phyloP scores from a whole-genome alignment of 225 moss, liverwort and hornwort species.

The Climacium dendroides region DNA sequence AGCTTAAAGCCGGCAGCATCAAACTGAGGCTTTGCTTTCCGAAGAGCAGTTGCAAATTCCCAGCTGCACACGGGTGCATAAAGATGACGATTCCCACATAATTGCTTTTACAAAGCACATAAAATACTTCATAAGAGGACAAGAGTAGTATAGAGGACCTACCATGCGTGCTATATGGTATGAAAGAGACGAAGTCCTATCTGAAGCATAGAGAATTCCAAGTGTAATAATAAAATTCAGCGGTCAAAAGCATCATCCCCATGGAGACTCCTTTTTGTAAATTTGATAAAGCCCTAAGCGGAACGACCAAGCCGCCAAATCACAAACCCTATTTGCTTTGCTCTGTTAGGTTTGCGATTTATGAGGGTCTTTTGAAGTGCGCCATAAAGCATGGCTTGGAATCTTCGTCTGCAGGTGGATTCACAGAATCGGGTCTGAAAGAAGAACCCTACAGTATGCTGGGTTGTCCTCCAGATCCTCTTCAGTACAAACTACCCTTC shows the following conservation, averaged over 20 bases:
- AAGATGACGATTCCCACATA: neutral
- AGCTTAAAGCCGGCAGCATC: constrained; percentile 54
- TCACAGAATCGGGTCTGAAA: neutral
- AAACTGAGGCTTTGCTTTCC: constrained; percentile 48
- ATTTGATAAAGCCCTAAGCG: neutral
- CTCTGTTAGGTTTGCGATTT: neutral
- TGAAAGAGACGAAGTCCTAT: neutral
- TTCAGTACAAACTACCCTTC: neutral
- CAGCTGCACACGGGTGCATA: constrained; percentile 15
- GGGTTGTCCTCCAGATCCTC: neutral
- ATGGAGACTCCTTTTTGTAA: neutral
- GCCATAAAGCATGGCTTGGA: neutral
- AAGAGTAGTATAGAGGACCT: neutral
- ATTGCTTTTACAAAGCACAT: neutral
- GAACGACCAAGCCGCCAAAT: neutral
- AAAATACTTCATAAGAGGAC: neutral
- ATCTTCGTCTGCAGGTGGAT: neutral
- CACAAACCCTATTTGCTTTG: neutral
- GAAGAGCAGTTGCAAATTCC: constrained; percentile 48
- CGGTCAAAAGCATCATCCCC: neutral
- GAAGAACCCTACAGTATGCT: neutral
- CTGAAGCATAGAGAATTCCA: neutral
- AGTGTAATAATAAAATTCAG: neutral
- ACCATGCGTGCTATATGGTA: neutral
- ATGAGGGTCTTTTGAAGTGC: neutral